Conservation (phyloP, 352 stramenopile genomes). For the Achlya hypogyna region DNA sequence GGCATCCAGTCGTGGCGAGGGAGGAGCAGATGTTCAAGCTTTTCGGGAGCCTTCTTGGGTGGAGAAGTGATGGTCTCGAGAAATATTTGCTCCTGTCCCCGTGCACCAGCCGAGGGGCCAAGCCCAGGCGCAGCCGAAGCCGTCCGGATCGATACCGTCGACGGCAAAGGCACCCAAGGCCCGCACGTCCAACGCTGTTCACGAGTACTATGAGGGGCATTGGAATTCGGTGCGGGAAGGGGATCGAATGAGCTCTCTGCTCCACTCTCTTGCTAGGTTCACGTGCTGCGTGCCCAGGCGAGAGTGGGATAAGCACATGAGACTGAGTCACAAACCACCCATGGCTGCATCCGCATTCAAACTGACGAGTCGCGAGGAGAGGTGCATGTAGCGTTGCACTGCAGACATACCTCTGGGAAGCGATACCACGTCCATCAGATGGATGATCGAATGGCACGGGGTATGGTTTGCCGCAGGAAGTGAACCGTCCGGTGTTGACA, state of each 20-base stretch:
- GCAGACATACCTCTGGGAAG: background rate
- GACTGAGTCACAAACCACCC: conserved; percentile 6
- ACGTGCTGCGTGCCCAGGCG: background rate
- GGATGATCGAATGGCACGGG: background rate
- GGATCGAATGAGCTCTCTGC: background rate
- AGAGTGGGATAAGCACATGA: conserved; percentile 5
- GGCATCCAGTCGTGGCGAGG: background rate
- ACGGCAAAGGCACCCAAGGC: background rate
- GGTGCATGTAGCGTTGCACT: background rate
- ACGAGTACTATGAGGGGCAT: background rate
- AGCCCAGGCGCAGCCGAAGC: background rate
- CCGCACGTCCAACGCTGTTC: background rate
- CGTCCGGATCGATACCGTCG: background rate
- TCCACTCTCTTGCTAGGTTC: background rate
- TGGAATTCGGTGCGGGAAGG: background rate
- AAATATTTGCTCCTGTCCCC: no score
- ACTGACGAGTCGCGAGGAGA: background rate
- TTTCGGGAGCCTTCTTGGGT: background rate
- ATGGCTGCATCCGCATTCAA: background rate
- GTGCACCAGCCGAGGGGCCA: no score
- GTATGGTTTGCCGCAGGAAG: background rate
- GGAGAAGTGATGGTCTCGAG: background rate
- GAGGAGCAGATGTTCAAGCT: background rate
- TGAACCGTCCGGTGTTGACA: background rate
- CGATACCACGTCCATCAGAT: background rate